Conservation (phyloP, 164 flowering plant genomes). For the Sextonia rubra region DNA sequence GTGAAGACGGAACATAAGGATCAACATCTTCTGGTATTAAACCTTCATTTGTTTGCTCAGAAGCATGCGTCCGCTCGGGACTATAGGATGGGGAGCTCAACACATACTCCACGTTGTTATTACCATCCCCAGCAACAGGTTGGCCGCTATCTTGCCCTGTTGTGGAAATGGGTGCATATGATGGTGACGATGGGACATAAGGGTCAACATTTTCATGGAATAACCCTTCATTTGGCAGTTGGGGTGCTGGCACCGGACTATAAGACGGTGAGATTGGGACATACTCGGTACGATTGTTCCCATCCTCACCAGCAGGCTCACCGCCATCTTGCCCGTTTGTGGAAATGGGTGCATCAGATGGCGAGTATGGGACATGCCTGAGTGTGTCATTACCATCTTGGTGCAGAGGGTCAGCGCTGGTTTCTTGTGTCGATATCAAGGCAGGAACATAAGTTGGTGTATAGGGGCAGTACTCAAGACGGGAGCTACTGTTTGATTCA, state of each 20-base stretch:
- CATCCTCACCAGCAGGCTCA: conserved; percentile 1
- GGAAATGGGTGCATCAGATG: conserved; percentile 5
- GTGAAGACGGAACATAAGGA: conserved; percentile 12
- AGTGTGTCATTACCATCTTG: not conserved
- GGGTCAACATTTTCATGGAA: conserved; percentile 3
- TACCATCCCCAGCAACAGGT: not conserved
- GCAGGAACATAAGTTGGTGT: not conserved
- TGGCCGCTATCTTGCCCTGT: not conserved
- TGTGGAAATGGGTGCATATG: conserved; percentile 1
- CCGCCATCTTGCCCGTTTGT: not conserved
- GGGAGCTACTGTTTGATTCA: conserved; percentile 9
- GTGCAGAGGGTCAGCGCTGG: not conserved
- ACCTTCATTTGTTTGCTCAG: not conserved
- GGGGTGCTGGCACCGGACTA: not conserved
- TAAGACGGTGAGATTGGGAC: not conserved
- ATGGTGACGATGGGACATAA: conserved; percentile 12
- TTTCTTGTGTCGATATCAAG: not conserved
- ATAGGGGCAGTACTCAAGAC: conserved; percentile 6
- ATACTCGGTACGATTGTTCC: conserved; percentile 4
- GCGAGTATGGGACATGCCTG: conserved; percentile 5
- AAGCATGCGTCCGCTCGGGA: not conserved
- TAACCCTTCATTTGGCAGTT: not conserved
- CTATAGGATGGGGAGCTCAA: not conserved
- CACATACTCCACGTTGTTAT: conserved; percentile 6
- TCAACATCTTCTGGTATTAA: conserved; percentile 3